These are phyloP conservation scores for Podochytrium sp. DNA, from an alignment of 192 early-diverging fungal species.

Conservation along the genomic window DNA sequence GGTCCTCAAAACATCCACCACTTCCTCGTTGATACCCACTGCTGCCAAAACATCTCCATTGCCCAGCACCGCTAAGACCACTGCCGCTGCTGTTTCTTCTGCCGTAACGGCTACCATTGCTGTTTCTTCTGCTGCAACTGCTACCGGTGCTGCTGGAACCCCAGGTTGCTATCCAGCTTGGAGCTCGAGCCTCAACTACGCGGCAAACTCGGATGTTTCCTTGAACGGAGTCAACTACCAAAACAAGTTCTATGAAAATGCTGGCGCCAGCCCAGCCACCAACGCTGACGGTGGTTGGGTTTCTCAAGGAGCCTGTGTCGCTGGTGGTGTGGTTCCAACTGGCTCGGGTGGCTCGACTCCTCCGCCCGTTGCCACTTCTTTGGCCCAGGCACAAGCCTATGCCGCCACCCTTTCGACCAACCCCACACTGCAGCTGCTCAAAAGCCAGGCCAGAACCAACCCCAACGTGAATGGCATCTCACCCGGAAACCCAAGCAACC, in stretches of 20 bases:
- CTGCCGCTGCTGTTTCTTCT: background rate
- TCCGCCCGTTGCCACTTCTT: background rate
- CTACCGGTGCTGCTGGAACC: background rate
- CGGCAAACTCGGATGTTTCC: background rate
- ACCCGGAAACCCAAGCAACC: conserved; percentile 3
- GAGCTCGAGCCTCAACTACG: background rate
- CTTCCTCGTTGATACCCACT: background rate
- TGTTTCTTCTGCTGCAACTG: background rate
- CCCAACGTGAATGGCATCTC: background rate
- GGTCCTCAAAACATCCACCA: background rate
- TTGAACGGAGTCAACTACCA: conserved; percentile 7
- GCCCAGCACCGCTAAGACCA: background rate
- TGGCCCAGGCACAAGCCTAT: conserved; percentile 3
- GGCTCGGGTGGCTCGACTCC: background rate
- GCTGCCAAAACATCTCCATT: background rate
- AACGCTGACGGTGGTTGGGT: conserved; percentile 20
- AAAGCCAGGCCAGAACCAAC: background rate
- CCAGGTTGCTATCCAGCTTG: background rate
- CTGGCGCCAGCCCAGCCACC: background rate
- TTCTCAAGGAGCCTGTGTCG: conserved; percentile 5
- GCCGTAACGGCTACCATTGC: background rate
- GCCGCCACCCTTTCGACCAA: background rate
- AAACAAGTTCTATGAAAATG: conserved; percentile 8
- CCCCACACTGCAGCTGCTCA: background rate
- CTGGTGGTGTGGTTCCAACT: background rate